Base-by-base conservation (phyloP, 1,139 yeast genomes). In the Suhomyces yuchorum region DNA sequence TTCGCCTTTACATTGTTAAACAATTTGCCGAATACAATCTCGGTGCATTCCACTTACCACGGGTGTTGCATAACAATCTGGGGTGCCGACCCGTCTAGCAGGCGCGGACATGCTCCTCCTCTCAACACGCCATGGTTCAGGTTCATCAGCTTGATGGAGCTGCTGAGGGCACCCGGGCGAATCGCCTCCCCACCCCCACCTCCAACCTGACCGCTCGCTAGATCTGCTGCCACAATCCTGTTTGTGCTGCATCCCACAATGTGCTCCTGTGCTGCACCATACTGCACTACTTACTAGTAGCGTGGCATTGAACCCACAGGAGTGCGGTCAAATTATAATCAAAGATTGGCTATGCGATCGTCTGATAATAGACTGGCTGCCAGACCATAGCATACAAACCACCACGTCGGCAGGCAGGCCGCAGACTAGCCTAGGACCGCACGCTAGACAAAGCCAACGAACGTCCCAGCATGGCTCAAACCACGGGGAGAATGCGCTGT, bases 1-100 rank as follows among this genome's bases (percentile, higher is more conserved):
- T 43, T 47, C 44, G 47, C 47, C 47, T 43, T 46, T 43, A 17
- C 26, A 43, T 43, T 40, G 47, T 43, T 28, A 28, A 17, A 35
- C 8, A 15, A 17, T 43, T 40, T 41, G 44, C 44, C 44, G 46
- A 43, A 40, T 30, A 15, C 19, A 30, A 30, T 6, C 20, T n/a
- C 19, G 18, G 34, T 15, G 8, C 18, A 14, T 11, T 45, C 44
- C 42, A n/a, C 12, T 11, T 39, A 40, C 7, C n/a, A 37, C 23
- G 30, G 50, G 47, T 33, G 45, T 19, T 37, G 37, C 26, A 15
- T 6, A 15, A 33, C n/a, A 15, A 24, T 37, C 14, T 23, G 23
- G 23, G 42, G 36, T 24, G 12, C 37, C 8, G 4, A 9, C 9
- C 37, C 24, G 24, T 34, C 24, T 18, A 19, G n/a, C n/a, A n/a